A percentile compares a stretch with the other conserved stretches of the same genome.
Conservation (phyloP, 2,329 filamentous ascomycete species). For the Fonsecaea multimorphosa region DNA sequence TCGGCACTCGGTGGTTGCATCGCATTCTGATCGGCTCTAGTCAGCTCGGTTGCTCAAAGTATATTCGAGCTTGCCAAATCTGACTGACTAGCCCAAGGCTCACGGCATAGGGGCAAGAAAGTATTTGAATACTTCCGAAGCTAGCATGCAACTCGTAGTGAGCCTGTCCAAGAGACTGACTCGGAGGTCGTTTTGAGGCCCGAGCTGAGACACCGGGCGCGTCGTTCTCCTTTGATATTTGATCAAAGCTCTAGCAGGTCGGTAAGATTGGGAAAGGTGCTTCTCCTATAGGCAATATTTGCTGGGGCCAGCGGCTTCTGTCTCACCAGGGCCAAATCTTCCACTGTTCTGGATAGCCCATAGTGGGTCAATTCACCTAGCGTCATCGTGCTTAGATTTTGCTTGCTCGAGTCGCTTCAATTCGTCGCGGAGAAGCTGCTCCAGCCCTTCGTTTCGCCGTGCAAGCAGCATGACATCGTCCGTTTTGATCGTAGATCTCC, state of each 20-base stretch:
- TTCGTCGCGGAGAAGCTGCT: conserved; percentile 66
- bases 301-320: not conserved
- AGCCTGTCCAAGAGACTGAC: not conserved
- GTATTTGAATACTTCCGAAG: not conserved
- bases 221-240: not conserved
- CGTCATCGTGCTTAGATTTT: conserved; percentile 36
- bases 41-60: not conserved
- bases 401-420: conserved; percentile 32
- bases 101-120: not conserved
- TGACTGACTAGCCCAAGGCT: not conserved
- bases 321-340: not conserved
- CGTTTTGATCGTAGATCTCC: conserved; percentile 77
- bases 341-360: not conserved
- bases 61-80: not conserved
- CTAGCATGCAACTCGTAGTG: too few relatives aligned
- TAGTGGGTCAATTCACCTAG: conserved; percentile 2
- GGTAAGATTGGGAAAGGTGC: too few relatives aligned
- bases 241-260: not conserved
- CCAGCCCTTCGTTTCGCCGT: conserved; percentile 83
- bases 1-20: not conserved
- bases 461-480: conserved; percentile 89
- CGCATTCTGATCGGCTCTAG: not conserved
- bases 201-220: not conserved
- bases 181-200: not conserved
- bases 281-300: not conserved